phyloP scores from a whole-genome alignment of 2,329 filamentous ascomycete genomes.

The Fusarium miscanthi region DNA sequence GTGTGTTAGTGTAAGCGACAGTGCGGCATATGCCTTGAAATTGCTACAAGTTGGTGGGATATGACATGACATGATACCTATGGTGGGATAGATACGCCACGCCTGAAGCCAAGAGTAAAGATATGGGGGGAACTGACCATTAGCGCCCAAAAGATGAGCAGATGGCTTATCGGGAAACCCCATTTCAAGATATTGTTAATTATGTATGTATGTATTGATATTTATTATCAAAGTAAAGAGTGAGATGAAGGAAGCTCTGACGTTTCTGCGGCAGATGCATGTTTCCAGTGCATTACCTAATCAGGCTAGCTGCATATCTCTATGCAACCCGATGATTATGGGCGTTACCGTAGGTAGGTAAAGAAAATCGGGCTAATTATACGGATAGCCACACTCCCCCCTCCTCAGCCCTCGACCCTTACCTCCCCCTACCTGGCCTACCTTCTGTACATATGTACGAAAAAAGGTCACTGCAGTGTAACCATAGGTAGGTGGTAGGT shows the following conservation, averaged over 20 bases:
- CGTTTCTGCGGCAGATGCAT: conserved; percentile 24
- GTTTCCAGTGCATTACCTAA: conserved; percentile 30
- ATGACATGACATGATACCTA: not conserved
- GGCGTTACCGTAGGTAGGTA: not conserved
- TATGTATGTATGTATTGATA: not conserved
- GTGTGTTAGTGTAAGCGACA: conserved; percentile 35
- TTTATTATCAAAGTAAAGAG: not conserved
- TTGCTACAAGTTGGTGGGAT: conserved; percentile 6
- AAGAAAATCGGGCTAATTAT: not conserved
- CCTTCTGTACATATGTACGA: not conserved
- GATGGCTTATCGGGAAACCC: conserved; percentile 61
- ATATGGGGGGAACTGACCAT: conserved; percentile 57
- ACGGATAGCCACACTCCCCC: conserved; percentile 17
- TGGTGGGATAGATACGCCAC: conserved; percentile 21
- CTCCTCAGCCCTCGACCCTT: not conserved
- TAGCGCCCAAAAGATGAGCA: conserved; percentile 68
- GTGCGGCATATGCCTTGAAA: conserved; percentile 20
- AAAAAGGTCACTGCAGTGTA: conserved; percentile 32
- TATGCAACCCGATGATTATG: not conserved
- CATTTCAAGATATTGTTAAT: conserved; percentile 48
- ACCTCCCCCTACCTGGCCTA: not conserved
- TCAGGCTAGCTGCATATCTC: conserved; percentile 14
- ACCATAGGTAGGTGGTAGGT: too few species aligned
- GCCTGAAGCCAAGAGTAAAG: conserved; percentile 23
- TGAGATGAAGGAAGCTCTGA: conserved; percentile 24